phyloP scores from a whole-genome alignment of 768 basidiomycete species.

The Pleurotus djamor region DNA sequence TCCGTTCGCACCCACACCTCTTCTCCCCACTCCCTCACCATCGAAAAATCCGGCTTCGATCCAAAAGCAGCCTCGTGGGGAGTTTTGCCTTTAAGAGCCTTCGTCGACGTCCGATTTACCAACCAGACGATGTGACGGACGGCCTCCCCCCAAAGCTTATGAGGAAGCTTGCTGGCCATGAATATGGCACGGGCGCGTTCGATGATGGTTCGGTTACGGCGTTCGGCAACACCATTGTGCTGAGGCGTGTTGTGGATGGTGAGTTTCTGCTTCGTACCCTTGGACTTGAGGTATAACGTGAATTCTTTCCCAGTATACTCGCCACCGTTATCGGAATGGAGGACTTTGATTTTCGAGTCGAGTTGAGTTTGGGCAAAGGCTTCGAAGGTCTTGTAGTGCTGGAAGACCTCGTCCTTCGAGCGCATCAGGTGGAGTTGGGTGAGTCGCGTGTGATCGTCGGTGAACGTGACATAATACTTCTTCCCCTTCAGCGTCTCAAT shows the following conservation, averaged over 20 bases:
- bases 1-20: constrained; percentile 17
- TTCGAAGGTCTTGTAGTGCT: constrained; percentile 24
- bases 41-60: constrained; percentile 17
- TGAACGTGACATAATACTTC: constrained; percentile 29
- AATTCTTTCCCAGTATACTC: constrained; percentile 23
- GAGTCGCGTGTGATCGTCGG: constrained; percentile 26
- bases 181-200: constrained; percentile 27
- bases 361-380: constrained; percentile 21
- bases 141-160: constrained; percentile 30
- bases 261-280: constrained; percentile 15
- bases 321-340: constrained; percentile 24
- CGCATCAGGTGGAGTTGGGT: constrained; percentile 20
- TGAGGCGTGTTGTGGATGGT: constrained; percentile 25
- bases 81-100: constrained; percentile 15
- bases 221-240: constrained; percentile 36
- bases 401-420: constrained; percentile 24
- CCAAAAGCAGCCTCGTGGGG: constrained; percentile 17
- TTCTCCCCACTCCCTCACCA: constrained; percentile 18
- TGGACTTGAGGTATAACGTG: constrained; percentile 11
- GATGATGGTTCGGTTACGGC: constrained; percentile 25
- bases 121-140: constrained; percentile 20
- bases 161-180: constrained; percentile 20
- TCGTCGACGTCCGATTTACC: constrained; percentile 21
- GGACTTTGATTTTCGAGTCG: constrained; percentile 19
- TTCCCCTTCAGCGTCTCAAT: constrained; percentile 15